phyloP scores from a whole-genome alignment of 1,139 yeast genomes.

The Debaryomyces singareniensis region DNA sequence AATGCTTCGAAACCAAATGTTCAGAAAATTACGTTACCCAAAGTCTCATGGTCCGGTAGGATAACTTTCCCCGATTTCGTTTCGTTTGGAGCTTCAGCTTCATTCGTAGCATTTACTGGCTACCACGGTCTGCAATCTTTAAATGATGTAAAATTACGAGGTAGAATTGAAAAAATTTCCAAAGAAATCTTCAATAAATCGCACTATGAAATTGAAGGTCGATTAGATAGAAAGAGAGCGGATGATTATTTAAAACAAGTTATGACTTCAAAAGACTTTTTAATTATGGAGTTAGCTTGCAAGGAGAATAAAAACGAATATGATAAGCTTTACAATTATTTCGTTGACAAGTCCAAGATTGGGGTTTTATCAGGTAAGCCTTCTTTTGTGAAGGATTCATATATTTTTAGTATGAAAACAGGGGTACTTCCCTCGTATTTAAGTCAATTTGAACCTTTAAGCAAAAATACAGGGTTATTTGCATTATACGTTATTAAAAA shows the following conservation, averaged over 20 bases:
- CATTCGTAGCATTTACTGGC: conserved; percentile 35
- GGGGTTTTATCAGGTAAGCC: conserved; percentile 57
- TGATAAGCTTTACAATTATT: conserved; percentile 48
- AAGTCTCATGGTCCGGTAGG: conserved; percentile 45
- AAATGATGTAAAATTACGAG: conserved; percentile 15
- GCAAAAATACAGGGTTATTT: conserved; percentile 28
- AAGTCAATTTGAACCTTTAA: conserved; percentile 11
- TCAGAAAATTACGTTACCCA: conserved; percentile 10
- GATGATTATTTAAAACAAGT: conserved; percentile 51
- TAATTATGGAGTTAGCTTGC: conserved; percentile 37
- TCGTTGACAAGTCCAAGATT: conserved; percentile 41
- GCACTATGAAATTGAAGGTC: conserved; percentile 53
- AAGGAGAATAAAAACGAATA: conserved; percentile 22
- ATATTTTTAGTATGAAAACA: conserved; percentile 44
- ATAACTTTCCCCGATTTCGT: conserved; percentile 52
- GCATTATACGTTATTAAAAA: conserved; percentile 43
- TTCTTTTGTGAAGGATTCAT: conserved; percentile 56
- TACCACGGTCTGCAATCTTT: conserved; percentile 20
- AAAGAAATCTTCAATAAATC: conserved; percentile 23
- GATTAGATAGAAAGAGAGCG: conserved; percentile 50
- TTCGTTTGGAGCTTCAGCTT: conserved; percentile 37
- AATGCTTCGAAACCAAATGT: conserved; percentile 4
- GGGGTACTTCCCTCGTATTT: conserved; percentile 21
- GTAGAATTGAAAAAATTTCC: conserved; percentile 22
- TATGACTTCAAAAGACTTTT: conserved; percentile 42